These are phyloP conservation scores for Naganishia sp. DNA, from an alignment of 1,284 basidiomycete species.

Conservation along the genomic window DNA sequence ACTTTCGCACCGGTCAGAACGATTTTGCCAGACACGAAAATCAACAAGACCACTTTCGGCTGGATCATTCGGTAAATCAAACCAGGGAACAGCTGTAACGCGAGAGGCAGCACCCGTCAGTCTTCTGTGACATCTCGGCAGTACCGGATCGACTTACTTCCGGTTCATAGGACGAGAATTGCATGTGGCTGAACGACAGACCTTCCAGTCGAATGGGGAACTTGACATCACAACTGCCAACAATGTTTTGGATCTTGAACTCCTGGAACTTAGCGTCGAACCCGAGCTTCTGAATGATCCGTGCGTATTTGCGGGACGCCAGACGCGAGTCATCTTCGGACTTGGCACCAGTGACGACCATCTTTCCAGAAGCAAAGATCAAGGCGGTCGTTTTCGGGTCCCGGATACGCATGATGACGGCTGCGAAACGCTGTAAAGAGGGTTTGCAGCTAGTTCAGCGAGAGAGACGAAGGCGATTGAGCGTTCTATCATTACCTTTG, in stretches of 20 bases:
- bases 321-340: conserved; percentile 96
- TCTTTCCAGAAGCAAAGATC: conserved; percentile 99
- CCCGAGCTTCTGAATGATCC: conserved; percentile 98
- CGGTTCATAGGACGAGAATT: conserved; percentile 96
- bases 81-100: conserved; percentile 85
- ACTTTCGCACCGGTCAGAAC: conserved; percentile 99
- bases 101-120: not conserved
- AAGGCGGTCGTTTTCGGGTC: conserved; percentile 99
- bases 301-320: conserved; percentile 97
- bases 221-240: conserved; percentile 97
- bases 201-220: conserved; percentile 99
- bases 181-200: conserved; percentile 95
- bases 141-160: conserved; percentile 63
- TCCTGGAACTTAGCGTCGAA: conserved; percentile 99
- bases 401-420: conserved; percentile 99
- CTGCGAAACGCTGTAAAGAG: conserved; percentile 90
- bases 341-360: conserved; percentile 99
- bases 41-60: conserved; percentile 96
- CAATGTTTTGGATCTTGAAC: conserved; percentile 99
- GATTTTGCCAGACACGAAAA: conserved; percentile 99
- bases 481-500: conserved; percentile 77
- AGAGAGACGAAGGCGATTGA: not conserved
- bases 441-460: conserved; percentile 27
- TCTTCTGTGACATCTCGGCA: not conserved
- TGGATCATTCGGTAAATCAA: conserved; percentile 99